Evolutionary conservation across 108 stramenopile genomes (phyloP).

Genomic region (Cyclotella sp.): DNA sequence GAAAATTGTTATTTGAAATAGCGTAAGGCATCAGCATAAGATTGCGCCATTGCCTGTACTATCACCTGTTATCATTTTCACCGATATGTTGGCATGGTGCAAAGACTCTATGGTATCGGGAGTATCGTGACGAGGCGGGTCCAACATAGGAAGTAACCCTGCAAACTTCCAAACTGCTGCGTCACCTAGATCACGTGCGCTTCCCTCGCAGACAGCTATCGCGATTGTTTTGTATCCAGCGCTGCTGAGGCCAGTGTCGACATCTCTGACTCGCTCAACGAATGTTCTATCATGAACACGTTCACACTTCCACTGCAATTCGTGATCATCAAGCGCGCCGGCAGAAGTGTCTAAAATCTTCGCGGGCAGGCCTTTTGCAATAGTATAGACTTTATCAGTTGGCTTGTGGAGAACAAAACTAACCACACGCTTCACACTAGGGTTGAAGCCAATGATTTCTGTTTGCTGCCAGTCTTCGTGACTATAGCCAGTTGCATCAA

Average conservation of each 20-base stretch:
- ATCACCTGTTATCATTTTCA: constrained; percentile 88
- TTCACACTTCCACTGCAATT: constrained; percentile 73
- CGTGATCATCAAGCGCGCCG: constrained; percentile 68
- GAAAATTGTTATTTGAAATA: too few relatives aligned
- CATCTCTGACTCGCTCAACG: constrained; percentile 15
- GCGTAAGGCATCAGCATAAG: too few relatives aligned
- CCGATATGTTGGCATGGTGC: constrained; percentile 71
- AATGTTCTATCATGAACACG: constrained; percentile 33
- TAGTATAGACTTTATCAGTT: constrained; percentile 42
- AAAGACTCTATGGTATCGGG: constrained; percentile 71
- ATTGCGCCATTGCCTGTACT: too few relatives aligned
- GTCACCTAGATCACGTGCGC: constrained; percentile 57
- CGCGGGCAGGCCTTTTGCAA: constrained; percentile 81
- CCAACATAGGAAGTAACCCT: constrained; percentile 86
- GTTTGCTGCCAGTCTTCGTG: constrained; percentile 42
- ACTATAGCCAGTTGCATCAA: constrained; percentile 14
- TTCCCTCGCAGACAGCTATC: constrained; percentile 60
- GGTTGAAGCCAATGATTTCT: constrained; percentile 73
- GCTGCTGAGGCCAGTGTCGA: constrained; percentile 45
- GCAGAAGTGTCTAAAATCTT: constrained; percentile 77
- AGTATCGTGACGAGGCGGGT: constrained; percentile 86
- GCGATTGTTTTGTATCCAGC: constrained; percentile 82
- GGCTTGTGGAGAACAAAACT: constrained; percentile 51
- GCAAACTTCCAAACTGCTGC: constrained; percentile 65
- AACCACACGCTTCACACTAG: constrained; percentile 66